Evolutionary conservation across 257 asterid species (phyloP).

Genomic region (Nicotiana tomentosiformis): DNA sequence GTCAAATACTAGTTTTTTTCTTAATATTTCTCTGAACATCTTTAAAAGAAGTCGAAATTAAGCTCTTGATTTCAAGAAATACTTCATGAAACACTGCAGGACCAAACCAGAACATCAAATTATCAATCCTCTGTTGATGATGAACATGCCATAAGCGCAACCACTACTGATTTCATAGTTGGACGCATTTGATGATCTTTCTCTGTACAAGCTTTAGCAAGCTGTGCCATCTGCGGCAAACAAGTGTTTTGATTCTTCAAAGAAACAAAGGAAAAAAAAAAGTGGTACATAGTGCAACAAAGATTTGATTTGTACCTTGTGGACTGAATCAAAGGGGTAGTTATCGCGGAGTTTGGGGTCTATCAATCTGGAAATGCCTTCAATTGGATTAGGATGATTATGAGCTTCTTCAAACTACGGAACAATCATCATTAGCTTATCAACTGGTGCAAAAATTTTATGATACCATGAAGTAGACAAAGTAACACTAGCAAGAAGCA

Average conservation of each 20-base stretch:
- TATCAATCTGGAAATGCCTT: conserved; percentile 44
- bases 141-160: conserved; percentile 80
- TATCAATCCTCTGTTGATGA: conserved; percentile 66
- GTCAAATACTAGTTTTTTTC: no score
- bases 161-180: conserved; percentile 79
- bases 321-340: conserved; percentile 63
- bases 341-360: conserved; percentile 73
- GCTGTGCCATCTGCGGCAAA: conserved; percentile 53
- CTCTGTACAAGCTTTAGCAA: conserved; percentile 78
- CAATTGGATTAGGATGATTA: conserved; percentile 42
- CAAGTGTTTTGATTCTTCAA: not conserved
- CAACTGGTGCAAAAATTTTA: not conserved
- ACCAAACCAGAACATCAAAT: not conserved
- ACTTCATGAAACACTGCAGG: not conserved
- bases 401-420: conserved; percentile 77
- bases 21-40: no score
- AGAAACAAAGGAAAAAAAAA: not conserved
- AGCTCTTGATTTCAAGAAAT: not conserved
- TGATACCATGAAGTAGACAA: not conserved
- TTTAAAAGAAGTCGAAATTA: not conserved
- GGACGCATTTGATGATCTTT: conserved; percentile 79
- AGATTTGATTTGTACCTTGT: conserved; percentile 35
- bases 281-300: not conserved
- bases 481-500: not conserved
- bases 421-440: not conserved